phyloP scores from a whole-genome alignment of 108 stramenopile species.

The Parietichytrium sp. region DNA sequence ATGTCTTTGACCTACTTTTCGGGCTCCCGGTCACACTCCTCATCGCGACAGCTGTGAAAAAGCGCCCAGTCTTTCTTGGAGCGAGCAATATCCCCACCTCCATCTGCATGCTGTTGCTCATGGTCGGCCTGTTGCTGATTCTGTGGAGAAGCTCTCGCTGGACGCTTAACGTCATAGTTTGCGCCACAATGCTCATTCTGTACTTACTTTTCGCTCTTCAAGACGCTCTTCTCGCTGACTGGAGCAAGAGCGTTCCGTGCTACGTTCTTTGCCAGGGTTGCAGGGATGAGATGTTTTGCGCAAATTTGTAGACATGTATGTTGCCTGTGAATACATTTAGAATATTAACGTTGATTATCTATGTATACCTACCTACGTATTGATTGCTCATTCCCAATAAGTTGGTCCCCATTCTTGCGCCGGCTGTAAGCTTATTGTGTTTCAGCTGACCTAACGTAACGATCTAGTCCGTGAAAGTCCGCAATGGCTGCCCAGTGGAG shows the following conservation, averaged over 20 bases:
- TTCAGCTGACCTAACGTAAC: no score
- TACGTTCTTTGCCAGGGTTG: slow-evolving; percentile 3
- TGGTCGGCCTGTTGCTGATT: neutral
- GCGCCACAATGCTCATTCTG: neutral
- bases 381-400: no score
- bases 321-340: no score
- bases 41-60: neutral
- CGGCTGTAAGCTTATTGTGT: no score
- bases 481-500: no score
- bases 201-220: slow-evolving; percentile 1
- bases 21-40: slow-evolving; percentile 16
- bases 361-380: no score
- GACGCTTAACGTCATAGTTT: neutral
- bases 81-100: neutral
- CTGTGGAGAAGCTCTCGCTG: slow-evolving; percentile 13
- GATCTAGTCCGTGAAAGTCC: no score
- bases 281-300: neutral
- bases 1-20: slow-evolving; percentile 15
- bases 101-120: neutral
- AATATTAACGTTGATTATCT: no score
- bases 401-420: no score
- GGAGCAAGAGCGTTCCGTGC: neutral
- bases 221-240: neutral
- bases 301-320: neutral
- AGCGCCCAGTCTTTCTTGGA: neutral